Base-by-base conservation (phyloP, 2,329 filamentous ascomycete genomes). In the Clarireedia monteithiana region DNA sequence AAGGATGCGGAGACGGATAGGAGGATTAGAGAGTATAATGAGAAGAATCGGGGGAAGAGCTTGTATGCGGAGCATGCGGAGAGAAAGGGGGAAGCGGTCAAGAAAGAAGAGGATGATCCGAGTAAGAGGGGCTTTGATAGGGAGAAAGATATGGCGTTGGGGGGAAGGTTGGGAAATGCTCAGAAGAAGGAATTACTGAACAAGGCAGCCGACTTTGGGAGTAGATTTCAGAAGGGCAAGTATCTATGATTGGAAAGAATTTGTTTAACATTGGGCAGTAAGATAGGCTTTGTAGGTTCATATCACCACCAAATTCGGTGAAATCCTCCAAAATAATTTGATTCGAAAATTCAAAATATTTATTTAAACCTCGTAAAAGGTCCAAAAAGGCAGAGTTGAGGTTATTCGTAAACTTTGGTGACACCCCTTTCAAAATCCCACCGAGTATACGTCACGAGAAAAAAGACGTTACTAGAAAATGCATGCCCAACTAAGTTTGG, bases 81-180 rank as follows among this genome's bases (percentile, higher is more conserved):
- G 60, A 65, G 72, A 71, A 68, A 58, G 69, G 59, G 60, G 48
- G 62, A 50, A 27, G 61, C 57, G 15, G 58, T 57, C 6, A 54
- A 55, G 55, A 53, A 63, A 6, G 83, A 89, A 60, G 89, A 94
- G 23, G 92, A 96, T 71, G 91, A 97, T 68, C 92, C 94, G 0
- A 96, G 90, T 70, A 86, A 88, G 71, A 79, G 92, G 59, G 86
- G 83, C 0, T 97, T 97, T 72, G 90, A 96, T 73, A 80, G 84
- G 60, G 89, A 96, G 70, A 97, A 96, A 74, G 94, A 97, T 70
- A 96, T 97, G 83, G 86, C 83, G 40, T 74, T 89, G 2, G 85
- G 86, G 7, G 82, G 83, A 17, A 83, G 82, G 65, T 83, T 96
- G 53, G 86, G 84, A 26, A 76, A 84, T 62, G 78, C 84, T 38